Conservation (phyloP, 2,329 filamentous ascomycete genomes). For the Cordyceps cicadae region DNA sequence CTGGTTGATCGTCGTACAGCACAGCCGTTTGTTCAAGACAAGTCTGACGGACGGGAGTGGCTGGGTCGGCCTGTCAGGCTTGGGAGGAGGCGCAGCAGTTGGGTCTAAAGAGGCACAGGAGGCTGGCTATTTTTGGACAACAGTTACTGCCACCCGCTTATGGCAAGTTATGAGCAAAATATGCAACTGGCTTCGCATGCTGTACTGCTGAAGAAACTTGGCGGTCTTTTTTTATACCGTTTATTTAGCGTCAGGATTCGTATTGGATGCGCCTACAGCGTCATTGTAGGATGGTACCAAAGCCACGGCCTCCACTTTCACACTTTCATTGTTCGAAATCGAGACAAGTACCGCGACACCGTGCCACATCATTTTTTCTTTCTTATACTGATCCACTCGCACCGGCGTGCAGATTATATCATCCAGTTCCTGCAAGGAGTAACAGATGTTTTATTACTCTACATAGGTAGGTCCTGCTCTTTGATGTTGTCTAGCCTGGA, state of each 20-base stretch:
- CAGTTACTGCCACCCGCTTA: not conserved
- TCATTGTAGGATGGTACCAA: not conserved
- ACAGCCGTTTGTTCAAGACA: not conserved
- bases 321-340: not conserved
- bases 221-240: too few relatives aligned
- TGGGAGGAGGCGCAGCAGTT: not conserved
- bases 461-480: not conserved
- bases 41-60: not conserved
- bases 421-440: not conserved
- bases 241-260: too few relatives aligned
- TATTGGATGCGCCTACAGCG: not conserved
- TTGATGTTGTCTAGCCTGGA: not conserved
- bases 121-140: conserved; percentile 1
- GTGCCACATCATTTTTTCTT: not conserved
- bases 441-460: not conserved
- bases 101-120: too few relatives aligned
- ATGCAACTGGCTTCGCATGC: not conserved
- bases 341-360: not conserved
- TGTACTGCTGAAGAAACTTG: not conserved
- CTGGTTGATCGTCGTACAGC: not conserved
- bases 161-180: not conserved
- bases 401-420: not conserved
- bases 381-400: too few relatives aligned
- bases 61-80: not conserved
- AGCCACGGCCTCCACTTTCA: not conserved